Evolutionary conservation across 1,284 basidiomycete species (phyloP), one percentile per base, ranked within the genome.

Genomic region (Tilletia indica): DNA sequence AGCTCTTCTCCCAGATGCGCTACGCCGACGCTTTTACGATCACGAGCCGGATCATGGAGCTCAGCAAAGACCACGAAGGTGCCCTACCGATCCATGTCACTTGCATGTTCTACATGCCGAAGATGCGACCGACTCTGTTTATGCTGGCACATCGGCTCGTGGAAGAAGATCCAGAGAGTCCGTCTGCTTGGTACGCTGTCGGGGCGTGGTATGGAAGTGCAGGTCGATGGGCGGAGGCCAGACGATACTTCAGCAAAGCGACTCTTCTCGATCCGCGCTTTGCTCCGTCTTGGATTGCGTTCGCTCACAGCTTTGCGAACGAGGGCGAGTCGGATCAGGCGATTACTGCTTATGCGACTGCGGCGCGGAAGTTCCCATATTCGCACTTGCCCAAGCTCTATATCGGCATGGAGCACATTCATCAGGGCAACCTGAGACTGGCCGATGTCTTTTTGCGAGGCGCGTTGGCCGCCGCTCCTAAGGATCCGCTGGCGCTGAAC

Each of bases 251-350:
- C 54, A 76, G 93, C 82, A 99, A 99, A 88, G 92, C 95, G 0
- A 93, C 93, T 12, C 86, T 98, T n/a, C 93, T 98, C 89, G 96
- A 99, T 83, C 93, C 94, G 21, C 89, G 95, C 4, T 98, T 97
- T 85, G 93, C 90, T 0, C 94, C 97, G 3, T 93, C 94, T 0
- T 99, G 97, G 97, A 90, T 98, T 72, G 93, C 94, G 0, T 99
- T 98, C 84, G 97, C 92, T 1, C 97, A 99, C 86, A 94, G 94
- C 0, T 98, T 97, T 86, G 93, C 96, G 1, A 87, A 93, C 74
- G 96, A 99, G 85, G 95, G 96, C 19, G 97, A 99, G 96, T 86
- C 77, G 54, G 97, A 99, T 80, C 94, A 97, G 82, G 97, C 97
- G 1, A 93, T 99, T 63, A 97, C 94, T 0, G 95, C 97, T 0